Conservation (phyloP, 768 basidiomycete genomes). For the Clavaria fumosa region DNA sequence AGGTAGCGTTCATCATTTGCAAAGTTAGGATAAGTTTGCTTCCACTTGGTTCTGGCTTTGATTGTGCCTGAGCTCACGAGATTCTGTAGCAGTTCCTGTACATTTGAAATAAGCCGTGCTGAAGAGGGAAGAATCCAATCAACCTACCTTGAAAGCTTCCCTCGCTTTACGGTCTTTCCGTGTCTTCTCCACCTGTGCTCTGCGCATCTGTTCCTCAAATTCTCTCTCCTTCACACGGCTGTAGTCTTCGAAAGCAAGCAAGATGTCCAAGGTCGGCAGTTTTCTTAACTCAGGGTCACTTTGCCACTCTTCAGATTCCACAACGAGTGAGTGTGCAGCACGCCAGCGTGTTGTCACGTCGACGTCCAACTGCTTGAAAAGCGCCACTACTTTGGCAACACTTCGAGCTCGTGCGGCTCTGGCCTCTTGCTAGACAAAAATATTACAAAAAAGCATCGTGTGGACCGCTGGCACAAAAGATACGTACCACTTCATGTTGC, state of each 20-base stretch:
- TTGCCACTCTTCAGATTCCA: conserved; percentile 67
- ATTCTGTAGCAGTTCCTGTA: conserved; percentile 53
- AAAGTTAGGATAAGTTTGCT: conserved; percentile 68
- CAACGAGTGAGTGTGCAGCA: conserved; percentile 60
- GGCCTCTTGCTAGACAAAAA: conserved; percentile 47
- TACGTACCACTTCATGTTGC: conserved; percentile 73
- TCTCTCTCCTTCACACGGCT: conserved; percentile 81
- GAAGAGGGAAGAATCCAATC: background rate
- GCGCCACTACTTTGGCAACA: conserved; percentile 63
- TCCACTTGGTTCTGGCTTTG: conserved; percentile 82
- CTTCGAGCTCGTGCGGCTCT: conserved; percentile 64
- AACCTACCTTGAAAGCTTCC: conserved; percentile 71
- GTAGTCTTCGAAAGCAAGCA: conserved; percentile 90
- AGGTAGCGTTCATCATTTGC: conserved; percentile 71
- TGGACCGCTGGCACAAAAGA: conserved; percentile 1
- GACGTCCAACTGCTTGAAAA: conserved; percentile 80
- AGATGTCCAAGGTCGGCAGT: conserved; percentile 81
- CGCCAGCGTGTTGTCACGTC: conserved; percentile 93
- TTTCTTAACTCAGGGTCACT: conserved; percentile 61
- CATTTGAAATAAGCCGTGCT: conserved; percentile 1
- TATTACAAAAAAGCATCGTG: background rate
- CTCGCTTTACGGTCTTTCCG: conserved; percentile 79
- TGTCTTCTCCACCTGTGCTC: conserved; percentile 68
- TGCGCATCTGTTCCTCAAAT: conserved; percentile 75
- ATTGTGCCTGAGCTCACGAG: conserved; percentile 53